Evolutionary conservation across 805 yeast species (phyloP).

Genomic region (Saccharomycopsis fibuligera): DNA sequence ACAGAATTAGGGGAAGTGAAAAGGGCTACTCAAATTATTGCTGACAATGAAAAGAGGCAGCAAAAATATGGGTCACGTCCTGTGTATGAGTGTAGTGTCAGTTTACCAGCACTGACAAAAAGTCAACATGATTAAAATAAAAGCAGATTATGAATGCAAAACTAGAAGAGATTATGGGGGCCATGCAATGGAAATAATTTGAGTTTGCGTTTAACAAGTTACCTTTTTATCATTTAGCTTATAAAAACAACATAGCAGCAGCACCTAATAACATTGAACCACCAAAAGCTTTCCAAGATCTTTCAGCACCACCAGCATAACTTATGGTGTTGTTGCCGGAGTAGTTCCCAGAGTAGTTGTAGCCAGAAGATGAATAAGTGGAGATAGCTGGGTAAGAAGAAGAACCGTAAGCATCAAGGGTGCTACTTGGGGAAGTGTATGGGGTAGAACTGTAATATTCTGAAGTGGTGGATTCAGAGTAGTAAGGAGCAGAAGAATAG

Average conservation of each 20-base stretch:
- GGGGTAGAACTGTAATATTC: conserved; percentile 9
- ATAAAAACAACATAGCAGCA: conserved; percentile 18
- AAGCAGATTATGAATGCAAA: no score
- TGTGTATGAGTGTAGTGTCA: no score
- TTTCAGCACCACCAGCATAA: conserved; percentile 12
- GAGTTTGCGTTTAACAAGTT: no score
- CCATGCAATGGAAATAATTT: no score
- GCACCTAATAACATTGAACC: conserved; percentile 18
- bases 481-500: conserved; percentile 8
- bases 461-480: conserved; percentile 17
- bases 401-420: conserved; percentile 5
- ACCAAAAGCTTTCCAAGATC: conserved; percentile 3
- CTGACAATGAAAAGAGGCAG: no score
- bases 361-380: conserved; percentile 1
- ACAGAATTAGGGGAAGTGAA: no score
- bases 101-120: no score
- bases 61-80: no score
- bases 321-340: conserved; percentile 4
- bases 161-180: no score
- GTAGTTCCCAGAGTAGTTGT: not conserved
- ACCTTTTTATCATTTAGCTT: not conserved
- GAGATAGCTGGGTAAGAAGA: conserved; percentile 1
- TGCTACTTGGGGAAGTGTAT: not conserved
- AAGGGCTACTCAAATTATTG: no score
- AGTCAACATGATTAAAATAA: no score